phyloP scores from a whole-genome alignment of 306 rosid genomes.

The Sechiopsis laciniata region DNA sequence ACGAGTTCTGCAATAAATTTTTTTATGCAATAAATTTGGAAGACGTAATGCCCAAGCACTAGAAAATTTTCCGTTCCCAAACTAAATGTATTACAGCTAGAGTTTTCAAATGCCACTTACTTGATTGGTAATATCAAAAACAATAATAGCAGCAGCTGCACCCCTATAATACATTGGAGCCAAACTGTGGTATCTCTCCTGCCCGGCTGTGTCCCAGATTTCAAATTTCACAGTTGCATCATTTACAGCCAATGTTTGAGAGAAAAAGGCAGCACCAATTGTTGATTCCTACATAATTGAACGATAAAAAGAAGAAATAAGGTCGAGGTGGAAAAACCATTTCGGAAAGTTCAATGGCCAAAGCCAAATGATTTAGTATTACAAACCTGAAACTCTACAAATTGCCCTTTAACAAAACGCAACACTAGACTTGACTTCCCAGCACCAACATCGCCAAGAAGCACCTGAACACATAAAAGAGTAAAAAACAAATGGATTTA shows the following conservation, averaged over 20 bases:
- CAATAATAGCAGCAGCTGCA: constrained; percentile 60
- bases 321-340: neutral
- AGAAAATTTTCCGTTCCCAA: neutral
- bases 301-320: constrained; percentile 9
- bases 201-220: constrained; percentile 67
- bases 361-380: neutral
- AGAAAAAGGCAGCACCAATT: constrained; percentile 60
- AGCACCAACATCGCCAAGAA: constrained; percentile 65
- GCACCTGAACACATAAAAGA: constrained; percentile 33
- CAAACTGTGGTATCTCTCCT: constrained; percentile 57
- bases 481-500: neutral
- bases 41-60: neutral
- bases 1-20: neutral
- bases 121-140: constrained; percentile 51
- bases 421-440: constrained; percentile 58
- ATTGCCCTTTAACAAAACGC: constrained; percentile 60
- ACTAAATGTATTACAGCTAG: neutral
- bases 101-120: constrained; percentile 33
- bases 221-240: constrained; percentile 59
- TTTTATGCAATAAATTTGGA: neutral
- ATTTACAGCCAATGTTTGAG: constrained; percentile 59
- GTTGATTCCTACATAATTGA: constrained; percentile 45
- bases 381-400: constrained; percentile 52
- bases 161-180: constrained; percentile 65
- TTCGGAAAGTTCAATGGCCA: neutral